phyloP scores from a whole-genome alignment of 768 basidiomycete species.

The Kwoniella dendrophila region DNA sequence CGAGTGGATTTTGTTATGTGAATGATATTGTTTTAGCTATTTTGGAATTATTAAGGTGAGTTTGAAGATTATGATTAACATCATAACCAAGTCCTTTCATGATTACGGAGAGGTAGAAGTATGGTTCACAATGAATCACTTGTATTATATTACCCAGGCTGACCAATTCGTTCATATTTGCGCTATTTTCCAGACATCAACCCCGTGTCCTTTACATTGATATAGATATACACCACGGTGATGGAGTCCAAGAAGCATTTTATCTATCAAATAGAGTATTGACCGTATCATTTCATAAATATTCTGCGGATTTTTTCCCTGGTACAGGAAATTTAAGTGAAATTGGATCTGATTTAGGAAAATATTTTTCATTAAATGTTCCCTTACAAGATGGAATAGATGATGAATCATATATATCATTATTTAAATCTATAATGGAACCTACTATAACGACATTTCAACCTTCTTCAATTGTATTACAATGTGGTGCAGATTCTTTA shows the following conservation, averaged over 20 bases:
- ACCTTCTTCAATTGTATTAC: conserved; percentile 86
- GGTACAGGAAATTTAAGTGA: conserved; percentile 96
- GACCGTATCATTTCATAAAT: conserved; percentile 99
- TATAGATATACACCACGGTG: conserved; percentile 98
- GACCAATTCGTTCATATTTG: too few relatives aligned
- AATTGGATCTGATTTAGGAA: conserved; percentile 74
- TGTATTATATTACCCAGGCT: too few relatives aligned
- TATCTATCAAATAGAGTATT: conserved; percentile 97
- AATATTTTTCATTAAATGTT: conserved; percentile 93
- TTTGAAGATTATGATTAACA: conserved; percentile 17
- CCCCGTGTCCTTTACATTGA: conserved; percentile 96
- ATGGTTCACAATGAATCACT: too few relatives aligned
- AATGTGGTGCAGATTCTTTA: conserved; percentile 95
- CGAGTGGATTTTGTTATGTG: conserved; percentile 97
- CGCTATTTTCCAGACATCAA: conserved; percentile 66
- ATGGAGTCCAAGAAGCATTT: conserved; percentile 97
- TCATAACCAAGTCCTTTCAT: background rate
- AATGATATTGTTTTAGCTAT: conserved; percentile 97
- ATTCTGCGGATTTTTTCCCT: conserved; percentile 97
- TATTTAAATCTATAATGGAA: conserved; percentile 95
- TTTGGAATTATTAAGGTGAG: conserved; percentile 80
- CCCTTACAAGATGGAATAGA: conserved; percentile 94
- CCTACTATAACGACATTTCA: conserved; percentile 87
- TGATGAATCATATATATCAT: conserved; percentile 91
- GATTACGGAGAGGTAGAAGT: too few relatives aligned